Evolutionary conservation across 78 protist species (phyloP), one percentile per base, ranked within the genome.

Genomic region (Acrasis kona): DNA sequence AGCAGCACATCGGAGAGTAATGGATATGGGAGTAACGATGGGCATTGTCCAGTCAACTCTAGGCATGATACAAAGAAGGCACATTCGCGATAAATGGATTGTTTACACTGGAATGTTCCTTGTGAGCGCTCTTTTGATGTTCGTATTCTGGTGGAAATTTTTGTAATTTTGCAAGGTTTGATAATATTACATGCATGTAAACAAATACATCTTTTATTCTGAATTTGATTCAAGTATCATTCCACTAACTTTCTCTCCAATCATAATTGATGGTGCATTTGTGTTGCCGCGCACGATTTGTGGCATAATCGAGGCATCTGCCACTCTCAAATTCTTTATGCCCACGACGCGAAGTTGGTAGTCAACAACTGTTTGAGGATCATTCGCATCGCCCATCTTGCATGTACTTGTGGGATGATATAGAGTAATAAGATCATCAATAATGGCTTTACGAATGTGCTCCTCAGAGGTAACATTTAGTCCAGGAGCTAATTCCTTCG

Each of bases 221-320:
- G 36, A 50, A 50, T 19, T 12, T 19, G 19, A 12, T 50, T 19
- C 61, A 19, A 19, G 36, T 36, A 73, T 73, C 77, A 73, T 73
- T 27, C 77, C 50, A 0, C 81, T 86, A 32, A 70, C 80, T 19
- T 50, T 8, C 76, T 80, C 90, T 10, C 77, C 90, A 29, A 85
- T 76, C 82, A 83, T 74, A 31, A 87, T 36, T 41, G 31, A 19
- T 6, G 92, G 87, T 5, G 88, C 84, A 79, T 84, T 76, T 10
- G 88, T 83, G 85, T 84, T 83, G 1, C 92, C 92, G 28, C 77
- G 27, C 2, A 79, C 19, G 10, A 83, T 69, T 5, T 12, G 35
- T 30, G 92, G 92, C 89, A 87, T 84, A 66, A 87, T 77, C 5
- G 81, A 70, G 9, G 84, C 74, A 71, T 87, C 92, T 36, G 50